These are phyloP conservation scores for Diplogelasinospora grovesii DNA, from an alignment of 495 filamentous ascomycete species.

Conservation along the genomic window DNA sequence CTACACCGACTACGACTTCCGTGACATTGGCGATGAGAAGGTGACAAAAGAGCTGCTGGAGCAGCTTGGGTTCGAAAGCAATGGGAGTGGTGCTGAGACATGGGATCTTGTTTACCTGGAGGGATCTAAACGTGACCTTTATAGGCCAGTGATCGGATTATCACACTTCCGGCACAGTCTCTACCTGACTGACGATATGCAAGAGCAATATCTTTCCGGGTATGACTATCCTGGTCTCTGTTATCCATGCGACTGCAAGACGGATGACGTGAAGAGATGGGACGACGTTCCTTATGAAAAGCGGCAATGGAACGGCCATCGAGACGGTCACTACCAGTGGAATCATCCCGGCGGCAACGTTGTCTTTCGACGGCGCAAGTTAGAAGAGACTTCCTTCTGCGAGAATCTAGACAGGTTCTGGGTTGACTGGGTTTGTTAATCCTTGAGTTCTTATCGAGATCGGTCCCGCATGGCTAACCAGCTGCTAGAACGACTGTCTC, in stretches of 20 bases:
- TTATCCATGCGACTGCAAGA: not conserved
- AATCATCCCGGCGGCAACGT: slow-evolving; percentile 2
- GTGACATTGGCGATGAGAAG: too few species aligned
- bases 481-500: slow-evolving; percentile 4
- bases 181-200: slow-evolving; percentile 6
- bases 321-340: not conserved
- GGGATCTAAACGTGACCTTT: too few species aligned
- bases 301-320: not conserved
- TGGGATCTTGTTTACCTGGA: too few species aligned
- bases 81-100: too few species aligned
- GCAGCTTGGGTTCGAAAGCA: too few species aligned
- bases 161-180: not conserved
- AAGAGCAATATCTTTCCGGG: too few species aligned
- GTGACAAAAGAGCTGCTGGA: too few species aligned
- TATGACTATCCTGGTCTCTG: not conserved
- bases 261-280: not conserved
- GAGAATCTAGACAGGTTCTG: slow-evolving; percentile 1
- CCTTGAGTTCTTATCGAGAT: not conserved
- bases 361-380: slow-evolving; percentile 6
- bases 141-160: too few species aligned
- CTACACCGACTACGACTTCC: too few species aligned
- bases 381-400: not conserved
- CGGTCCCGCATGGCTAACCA: too few species aligned
- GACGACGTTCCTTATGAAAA: not conserved
- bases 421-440: slow-evolving; percentile 6